Evolutionary conservation across 176 grass and related monocot genomes (phyloP).

Genomic region (Paspalum notatum): DNA sequence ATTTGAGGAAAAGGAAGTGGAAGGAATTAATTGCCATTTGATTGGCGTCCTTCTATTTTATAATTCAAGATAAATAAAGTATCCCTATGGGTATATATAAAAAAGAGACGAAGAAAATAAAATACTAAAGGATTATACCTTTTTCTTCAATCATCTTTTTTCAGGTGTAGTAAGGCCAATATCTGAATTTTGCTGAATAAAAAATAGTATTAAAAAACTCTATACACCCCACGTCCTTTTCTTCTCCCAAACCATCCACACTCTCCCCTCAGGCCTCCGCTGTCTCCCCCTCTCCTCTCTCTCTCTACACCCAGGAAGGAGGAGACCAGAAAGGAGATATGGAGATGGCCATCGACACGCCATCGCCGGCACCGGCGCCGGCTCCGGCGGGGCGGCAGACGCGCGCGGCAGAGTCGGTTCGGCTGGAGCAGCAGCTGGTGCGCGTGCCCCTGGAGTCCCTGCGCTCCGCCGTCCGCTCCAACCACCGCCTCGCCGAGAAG

Average conservation of each 20-base stretch:
- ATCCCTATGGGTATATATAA: no score
- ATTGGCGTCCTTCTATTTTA: no score
- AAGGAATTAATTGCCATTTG: no score
- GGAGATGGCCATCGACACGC: slow-evolving; percentile 93
- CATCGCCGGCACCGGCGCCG: slow-evolving; percentile 47
- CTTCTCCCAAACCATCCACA: slow-evolving; percentile 26
- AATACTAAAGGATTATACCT: no score
- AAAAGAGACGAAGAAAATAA: no score
- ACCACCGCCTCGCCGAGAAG: slow-evolving; percentile 83
- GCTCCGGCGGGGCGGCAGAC: slow-evolving; percentile 45
- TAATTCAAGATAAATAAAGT: no score
- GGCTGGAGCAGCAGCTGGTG: slow-evolving; percentile 86
- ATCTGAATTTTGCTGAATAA: no score
- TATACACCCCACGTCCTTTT: no score
- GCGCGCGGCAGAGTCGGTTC: slow-evolving; percentile 69
- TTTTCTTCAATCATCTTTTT: no score
- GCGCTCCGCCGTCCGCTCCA: slow-evolving; percentile 67
- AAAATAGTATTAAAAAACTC: no score
- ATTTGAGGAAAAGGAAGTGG: no score
- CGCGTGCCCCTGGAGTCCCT: slow-evolving; percentile 88
- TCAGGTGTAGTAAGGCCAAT: no score
- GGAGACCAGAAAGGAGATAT: slow-evolving; percentile 26
- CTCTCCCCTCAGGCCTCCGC: not conserved
- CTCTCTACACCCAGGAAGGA: slow-evolving; percentile 20
- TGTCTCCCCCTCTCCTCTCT: not conserved